Evolutionary conservation across 1,284 basidiomycete species (phyloP).

Genomic region (Papiliotrema terrestris): DNA sequence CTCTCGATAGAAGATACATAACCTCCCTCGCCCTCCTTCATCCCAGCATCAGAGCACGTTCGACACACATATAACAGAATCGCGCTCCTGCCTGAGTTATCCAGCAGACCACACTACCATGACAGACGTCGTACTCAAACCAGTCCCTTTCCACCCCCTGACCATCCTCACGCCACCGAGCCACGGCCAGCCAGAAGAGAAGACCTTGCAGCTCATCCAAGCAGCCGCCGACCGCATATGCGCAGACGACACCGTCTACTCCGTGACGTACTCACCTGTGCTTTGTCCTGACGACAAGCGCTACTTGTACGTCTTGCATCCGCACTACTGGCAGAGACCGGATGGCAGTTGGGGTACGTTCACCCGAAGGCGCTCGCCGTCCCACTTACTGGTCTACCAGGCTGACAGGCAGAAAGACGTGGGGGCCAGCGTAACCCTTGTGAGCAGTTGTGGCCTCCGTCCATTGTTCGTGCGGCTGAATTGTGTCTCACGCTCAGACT

Average conservation of each 20-base stretch:
- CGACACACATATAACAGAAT: too few relatives aligned
- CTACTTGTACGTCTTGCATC: slow-evolving; percentile 29
- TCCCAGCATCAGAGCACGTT: too few relatives aligned
- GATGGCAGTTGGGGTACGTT: slow-evolving; percentile 29
- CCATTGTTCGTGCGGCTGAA: not conserved
- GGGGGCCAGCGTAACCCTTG: slow-evolving; percentile 36
- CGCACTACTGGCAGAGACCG: slow-evolving; percentile 28
- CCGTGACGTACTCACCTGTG: slow-evolving; percentile 25
- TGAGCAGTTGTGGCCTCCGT: slow-evolving; percentile 6
- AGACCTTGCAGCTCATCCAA: not conserved
- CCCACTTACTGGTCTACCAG: too few relatives aligned
- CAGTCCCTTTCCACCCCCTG: not conserved
- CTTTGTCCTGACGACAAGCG: slow-evolving; percentile 24
- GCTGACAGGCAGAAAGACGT: slow-evolving; percentile 16
- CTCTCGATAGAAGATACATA: too few relatives aligned
- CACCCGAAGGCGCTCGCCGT: too few relatives aligned
- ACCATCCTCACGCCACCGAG: not conserved
- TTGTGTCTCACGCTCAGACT: slow-evolving; percentile 9
- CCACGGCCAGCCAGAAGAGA: not conserved
- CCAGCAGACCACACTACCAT: not conserved
- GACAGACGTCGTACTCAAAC: not conserved
- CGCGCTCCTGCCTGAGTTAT: too few relatives aligned
- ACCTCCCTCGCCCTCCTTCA: too few relatives aligned
- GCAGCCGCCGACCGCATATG: not conserved
- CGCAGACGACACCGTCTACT: slow-evolving; percentile 12